Base-by-base conservation (phyloP, 2,329 filamentous ascomycete genomes). In the Aspergillus costaricaensis region DNA sequence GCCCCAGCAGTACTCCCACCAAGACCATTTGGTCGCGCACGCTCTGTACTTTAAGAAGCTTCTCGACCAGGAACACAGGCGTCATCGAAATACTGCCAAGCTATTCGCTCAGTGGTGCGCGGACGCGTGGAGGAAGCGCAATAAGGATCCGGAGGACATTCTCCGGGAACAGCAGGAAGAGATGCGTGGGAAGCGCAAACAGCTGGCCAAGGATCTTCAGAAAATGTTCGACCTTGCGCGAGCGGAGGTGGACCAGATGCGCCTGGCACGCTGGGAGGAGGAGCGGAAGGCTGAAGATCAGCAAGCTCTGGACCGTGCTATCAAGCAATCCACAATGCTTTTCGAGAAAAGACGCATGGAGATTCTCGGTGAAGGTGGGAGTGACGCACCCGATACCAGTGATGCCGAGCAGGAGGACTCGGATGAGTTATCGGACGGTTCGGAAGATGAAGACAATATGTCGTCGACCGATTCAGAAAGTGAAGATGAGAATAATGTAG, bases 11-110 rank as follows among this genome's bases (percentile, higher is more conserved):
- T 98, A 91, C 81, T 88, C 90, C n/a, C 92, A 96, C 67, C 85
- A 87, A 71, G 93, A 98, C 70, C 91, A 98, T 72, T 83, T 98
- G 56, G 82, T 90, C 49, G 88, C 88, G 50, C 93, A 96, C 62
- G 88, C 90, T 60, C 72, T 89, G 12, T 89, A 93, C 67, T 94
- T 98, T 68, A 87, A 91, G 51, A 90, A 88, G 68, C 82, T 98
- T 38, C 86, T 98, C 79, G 77, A 88, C 2, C 85, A 87, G 59
- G 95, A 99, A 74, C 90, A 92, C 67, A 86, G 86, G 64, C 84
- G 88, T 12, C 94, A 98, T 75, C 86, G 86, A 38, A 82, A 85
- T n/a, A 82, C 84, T 2, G 94, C 94, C 1, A 96, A 92, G 74
- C 86, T 86, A 56, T 76, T 96, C 56, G 94, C 94, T 1, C 86